These are phyloP conservation scores for Colletotrichum musicola DNA, from an alignment of 2,329 filamentous ascomycete species.

Conservation along the genomic window DNA sequence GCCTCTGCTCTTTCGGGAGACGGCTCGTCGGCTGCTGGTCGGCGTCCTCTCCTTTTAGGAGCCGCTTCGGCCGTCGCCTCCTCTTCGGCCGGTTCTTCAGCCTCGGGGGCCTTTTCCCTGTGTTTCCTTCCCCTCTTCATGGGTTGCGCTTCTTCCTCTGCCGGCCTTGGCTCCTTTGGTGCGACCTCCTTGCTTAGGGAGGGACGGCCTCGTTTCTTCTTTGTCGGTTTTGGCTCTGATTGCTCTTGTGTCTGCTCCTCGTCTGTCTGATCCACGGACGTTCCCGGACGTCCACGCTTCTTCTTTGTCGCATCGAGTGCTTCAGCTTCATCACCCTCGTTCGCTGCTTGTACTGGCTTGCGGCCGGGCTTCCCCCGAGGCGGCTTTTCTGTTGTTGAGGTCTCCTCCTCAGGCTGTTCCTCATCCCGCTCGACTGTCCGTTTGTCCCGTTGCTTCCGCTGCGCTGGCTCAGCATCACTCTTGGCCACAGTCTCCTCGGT, in stretches of 20 bases:
- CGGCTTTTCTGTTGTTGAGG: background rate
- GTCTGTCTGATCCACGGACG: background rate
- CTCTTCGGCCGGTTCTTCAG: constrained; percentile 11
- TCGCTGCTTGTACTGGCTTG: constrained; percentile 10
- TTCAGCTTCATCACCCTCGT: background rate
- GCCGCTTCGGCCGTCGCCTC: constrained; percentile 23
- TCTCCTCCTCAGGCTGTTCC: background rate
- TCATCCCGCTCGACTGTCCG: background rate
- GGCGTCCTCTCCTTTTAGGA: constrained; percentile 40
- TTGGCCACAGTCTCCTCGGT: constrained; percentile 2
- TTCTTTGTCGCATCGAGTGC: constrained; percentile 2
- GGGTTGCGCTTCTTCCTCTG: constrained; percentile 38
- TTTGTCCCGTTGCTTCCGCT: constrained; percentile 1
- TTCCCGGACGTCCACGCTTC: constrained; percentile 10
- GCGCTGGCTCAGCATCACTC: constrained; percentile 8
- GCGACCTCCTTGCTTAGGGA: constrained; percentile 42
- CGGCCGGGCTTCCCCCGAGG: background rate
- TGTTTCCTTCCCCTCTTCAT: constrained; percentile 17
- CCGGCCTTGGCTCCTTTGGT: constrained; percentile 14
- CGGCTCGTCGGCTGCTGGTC: constrained; percentile 35
- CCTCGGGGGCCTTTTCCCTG: constrained; percentile 8
- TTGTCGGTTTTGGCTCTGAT: constrained; percentile 43
- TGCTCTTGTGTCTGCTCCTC: constrained; percentile 31
- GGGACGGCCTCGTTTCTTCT: constrained; percentile 50
- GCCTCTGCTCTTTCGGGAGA: constrained; percentile 23